Evolutionary conservation across 352 stramenopile genomes (phyloP).

Genomic region (Bremia lactucae): DNA sequence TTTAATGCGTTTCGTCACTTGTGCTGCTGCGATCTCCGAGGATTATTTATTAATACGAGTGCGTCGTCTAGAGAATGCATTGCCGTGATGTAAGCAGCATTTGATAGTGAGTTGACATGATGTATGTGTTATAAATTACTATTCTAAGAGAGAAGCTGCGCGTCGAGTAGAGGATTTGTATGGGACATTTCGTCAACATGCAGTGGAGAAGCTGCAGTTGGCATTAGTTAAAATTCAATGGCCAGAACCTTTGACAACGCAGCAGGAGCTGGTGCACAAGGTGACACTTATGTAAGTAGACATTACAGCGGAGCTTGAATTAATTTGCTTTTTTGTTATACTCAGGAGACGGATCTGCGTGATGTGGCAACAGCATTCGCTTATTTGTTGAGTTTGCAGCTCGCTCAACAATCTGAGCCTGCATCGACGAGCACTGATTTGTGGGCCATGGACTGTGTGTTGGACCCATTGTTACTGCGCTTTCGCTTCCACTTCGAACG

Average conservation of each 20-base stretch:
- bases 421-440: slow-evolving; percentile 18
- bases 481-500: slow-evolving; percentile 73
- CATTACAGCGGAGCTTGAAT: too few relatives aligned
- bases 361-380: slow-evolving; percentile 32
- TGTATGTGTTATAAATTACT: not conserved
- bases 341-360: slow-evolving; percentile 17
- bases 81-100: too few relatives aligned
- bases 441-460: slow-evolving; percentile 56
- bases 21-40: slow-evolving; percentile 27
- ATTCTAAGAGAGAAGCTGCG: slow-evolving; percentile 29
- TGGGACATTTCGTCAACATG: slow-evolving; percentile 36
- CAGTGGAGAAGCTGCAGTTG: slow-evolving; percentile 38
- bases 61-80: slow-evolving; percentile 2
- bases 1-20: slow-evolving; percentile 30
- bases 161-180: slow-evolving; percentile 36
- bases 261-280: slow-evolving; percentile 26
- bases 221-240: slow-evolving; percentile 36
- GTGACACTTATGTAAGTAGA: too few relatives aligned
- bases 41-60: slow-evolving; percentile 39
- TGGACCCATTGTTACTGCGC: slow-evolving; percentile 43
- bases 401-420: slow-evolving; percentile 26
- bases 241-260: slow-evolving; percentile 25
- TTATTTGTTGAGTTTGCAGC: slow-evolving; percentile 48
- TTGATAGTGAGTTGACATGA: not conserved
- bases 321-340: not conserved